Conservation (phyloP, 306 rosid genomes). For the Acacia acuminata region DNA sequence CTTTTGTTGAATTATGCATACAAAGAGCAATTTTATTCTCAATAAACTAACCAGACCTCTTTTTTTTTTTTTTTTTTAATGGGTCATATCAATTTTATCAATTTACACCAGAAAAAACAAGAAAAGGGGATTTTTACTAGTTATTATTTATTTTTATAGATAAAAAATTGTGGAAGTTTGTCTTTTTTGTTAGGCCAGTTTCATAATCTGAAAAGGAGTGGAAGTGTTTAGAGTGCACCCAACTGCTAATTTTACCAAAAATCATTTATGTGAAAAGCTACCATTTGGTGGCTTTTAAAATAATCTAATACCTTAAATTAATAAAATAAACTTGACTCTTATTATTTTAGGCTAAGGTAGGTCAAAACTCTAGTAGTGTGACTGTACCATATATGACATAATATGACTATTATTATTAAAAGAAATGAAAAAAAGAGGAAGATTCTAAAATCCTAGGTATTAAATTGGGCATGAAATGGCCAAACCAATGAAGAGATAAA, state of each 20-base stretch:
- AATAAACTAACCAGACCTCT: neutral
- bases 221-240: neutral
- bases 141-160: neutral
- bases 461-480: neutral
- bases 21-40: neutral
- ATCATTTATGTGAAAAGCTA: neutral
- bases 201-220: neutral
- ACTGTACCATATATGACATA: neutral
- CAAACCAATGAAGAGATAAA: constrained; percentile 7
- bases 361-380: neutral
- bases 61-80: neutral
- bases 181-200: neutral
- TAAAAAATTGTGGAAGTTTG: neutral
- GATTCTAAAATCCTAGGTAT: constrained; percentile 3
- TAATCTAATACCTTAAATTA: neutral
- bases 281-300: neutral
- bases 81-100: neutral
- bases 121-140: neutral
- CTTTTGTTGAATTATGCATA: neutral
- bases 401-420: neutral
- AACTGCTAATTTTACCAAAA: neutral
- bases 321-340: neutral
- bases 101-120: neutral
- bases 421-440: neutral
- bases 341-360: neutral